A percentile compares a stretch with the other conserved stretches of the same genome.
These are phyloP conservation scores for Aspergillus wentii DNA, from an alignment of 495 filamentous ascomycete genomes.

Conservation along the genomic window DNA sequence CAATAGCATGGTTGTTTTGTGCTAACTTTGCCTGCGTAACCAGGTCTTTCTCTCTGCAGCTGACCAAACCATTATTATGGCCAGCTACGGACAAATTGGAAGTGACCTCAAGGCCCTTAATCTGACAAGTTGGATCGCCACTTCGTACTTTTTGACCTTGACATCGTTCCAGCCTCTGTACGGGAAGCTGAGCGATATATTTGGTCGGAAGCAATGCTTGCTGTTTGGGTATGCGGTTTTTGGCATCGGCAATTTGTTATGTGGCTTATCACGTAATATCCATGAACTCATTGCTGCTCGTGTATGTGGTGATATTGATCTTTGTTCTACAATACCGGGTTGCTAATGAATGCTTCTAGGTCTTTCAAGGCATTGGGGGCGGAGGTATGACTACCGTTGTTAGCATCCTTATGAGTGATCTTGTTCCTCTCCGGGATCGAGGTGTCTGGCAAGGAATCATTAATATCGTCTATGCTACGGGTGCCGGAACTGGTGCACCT, in stretches of 20 bases:
- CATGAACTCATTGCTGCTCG: conserved; percentile 63
- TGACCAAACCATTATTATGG: conserved; percentile 80
- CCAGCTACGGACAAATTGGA: conserved; percentile 75
- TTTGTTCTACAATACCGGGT: background rate
- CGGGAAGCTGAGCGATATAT: conserved; percentile 76
- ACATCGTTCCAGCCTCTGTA: conserved; percentile 78
- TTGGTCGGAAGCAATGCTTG: conserved; percentile 72
- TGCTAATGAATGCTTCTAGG: conserved; percentile 16
- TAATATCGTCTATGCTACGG: conserved; percentile 73
- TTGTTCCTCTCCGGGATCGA: conserved; percentile 69
- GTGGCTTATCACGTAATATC: conserved; percentile 68
- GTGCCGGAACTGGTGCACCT: conserved; percentile 66
- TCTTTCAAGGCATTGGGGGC: conserved; percentile 71
- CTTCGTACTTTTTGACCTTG: conserved; percentile 68
- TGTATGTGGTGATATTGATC: conserved; percentile 34
- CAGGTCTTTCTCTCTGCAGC: conserved; percentile 67
- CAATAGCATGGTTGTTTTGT: too few relatives aligned
- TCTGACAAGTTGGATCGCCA: conserved; percentile 81
- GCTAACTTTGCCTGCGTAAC: too few relatives aligned
- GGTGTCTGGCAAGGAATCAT: conserved; percentile 80
- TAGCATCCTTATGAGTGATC: conserved; percentile 71
- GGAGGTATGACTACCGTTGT: conserved; percentile 84
- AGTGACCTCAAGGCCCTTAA: conserved; percentile 75
- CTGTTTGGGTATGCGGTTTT: conserved; percentile 72
- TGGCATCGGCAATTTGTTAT: conserved; percentile 66